phyloP scores from a whole-genome alignment of 2,329 filamentous ascomycete species.

The Aspergillus fumigatiaffinis region DNA sequence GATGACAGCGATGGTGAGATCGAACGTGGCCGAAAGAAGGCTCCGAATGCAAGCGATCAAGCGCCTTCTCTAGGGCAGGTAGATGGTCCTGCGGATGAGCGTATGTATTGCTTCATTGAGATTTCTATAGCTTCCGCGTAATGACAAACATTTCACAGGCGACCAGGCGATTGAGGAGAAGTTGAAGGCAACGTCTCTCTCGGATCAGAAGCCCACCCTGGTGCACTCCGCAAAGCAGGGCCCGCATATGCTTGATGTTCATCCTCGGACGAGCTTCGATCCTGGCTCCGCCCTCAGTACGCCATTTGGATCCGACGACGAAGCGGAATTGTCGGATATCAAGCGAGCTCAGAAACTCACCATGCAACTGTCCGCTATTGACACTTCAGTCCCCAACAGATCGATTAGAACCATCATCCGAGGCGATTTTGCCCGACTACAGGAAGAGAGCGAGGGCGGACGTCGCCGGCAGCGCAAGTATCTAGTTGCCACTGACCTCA shows the following conservation, averaged over 20 bases:
- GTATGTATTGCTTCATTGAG: conserved; percentile 47
- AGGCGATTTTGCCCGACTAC: conserved; percentile 71
- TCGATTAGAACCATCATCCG: conserved; percentile 86
- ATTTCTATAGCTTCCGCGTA: conserved; percentile 2
- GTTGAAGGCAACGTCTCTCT: conserved; percentile 56
- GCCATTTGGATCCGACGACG: conserved; percentile 76
- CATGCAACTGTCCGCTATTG: conserved; percentile 73
- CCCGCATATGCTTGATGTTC: conserved; percentile 54
- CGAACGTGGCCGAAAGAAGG: conserved; percentile 26
- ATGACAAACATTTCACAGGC: conserved; percentile 5
- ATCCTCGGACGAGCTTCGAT: conserved; percentile 81
- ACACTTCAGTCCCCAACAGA: conserved; percentile 70
- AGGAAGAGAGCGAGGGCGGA: conserved; percentile 73
- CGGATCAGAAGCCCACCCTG: conserved; percentile 6
- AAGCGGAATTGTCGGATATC: conserved; percentile 79
- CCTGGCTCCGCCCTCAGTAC: conserved; percentile 56
- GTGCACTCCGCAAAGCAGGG: conserved; percentile 38
- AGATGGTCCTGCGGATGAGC: conserved; percentile 73
- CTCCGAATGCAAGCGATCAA: conserved; percentile 17
- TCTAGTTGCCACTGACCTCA: conserved; percentile 90
- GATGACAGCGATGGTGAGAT: conserved; percentile 46
- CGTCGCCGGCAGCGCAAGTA: conserved; percentile 80
- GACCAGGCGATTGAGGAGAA: conserved; percentile 50
- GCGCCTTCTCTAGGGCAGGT: conserved; percentile 31
- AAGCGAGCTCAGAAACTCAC: conserved; percentile 81